Evolutionary conservation across 2,329 filamentous ascomycete genomes (phyloP).

Genomic region (Ophiosphaerella herpotricha): DNA sequence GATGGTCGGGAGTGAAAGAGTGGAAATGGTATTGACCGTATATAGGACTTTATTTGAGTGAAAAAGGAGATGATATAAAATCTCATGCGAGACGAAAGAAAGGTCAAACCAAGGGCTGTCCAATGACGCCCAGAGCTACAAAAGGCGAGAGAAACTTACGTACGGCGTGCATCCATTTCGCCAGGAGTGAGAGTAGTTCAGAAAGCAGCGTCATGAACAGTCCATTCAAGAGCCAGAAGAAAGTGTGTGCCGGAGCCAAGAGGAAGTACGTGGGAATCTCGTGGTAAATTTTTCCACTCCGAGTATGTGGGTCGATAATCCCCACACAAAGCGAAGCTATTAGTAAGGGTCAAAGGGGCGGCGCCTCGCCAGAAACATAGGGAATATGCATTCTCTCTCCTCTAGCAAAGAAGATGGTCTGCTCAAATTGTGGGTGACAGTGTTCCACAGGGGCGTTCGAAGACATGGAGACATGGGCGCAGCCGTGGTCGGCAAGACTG

Average conservation of each 20-base stretch:
- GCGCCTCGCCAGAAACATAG: neutral
- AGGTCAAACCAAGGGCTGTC: too few species aligned
- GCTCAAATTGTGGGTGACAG: too few species aligned
- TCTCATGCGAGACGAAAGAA: too few species aligned
- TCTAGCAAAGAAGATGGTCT: too few species aligned
- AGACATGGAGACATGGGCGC: too few species aligned
- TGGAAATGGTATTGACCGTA: neutral
- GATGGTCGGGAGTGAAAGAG: neutral
- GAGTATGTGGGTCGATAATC: slow-evolving; percentile 19
- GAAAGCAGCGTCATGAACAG: slow-evolving; percentile 8
- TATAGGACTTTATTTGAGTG: neutral
- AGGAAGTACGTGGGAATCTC: slow-evolving; percentile 15
- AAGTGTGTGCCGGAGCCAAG: slow-evolving; percentile 14
- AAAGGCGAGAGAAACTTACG: slow-evolving; percentile 13
- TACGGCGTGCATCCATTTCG: slow-evolving; percentile 6
- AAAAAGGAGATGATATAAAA: too few species aligned
- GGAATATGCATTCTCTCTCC: neutral
- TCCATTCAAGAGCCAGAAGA: slow-evolving; percentile 2
- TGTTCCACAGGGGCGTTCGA: too few species aligned
- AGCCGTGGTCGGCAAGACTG: too few species aligned
- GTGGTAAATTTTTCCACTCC: slow-evolving; percentile 19
- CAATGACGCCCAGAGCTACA: too few species aligned
- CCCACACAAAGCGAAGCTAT: slow-evolving; percentile 9
- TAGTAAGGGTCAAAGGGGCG: slow-evolving; percentile 1
- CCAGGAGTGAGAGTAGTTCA: slow-evolving; percentile 9